These are phyloP conservation scores for Dalechampia spathulata DNA, from an alignment of 441 rosid genomes.

Conservation along the genomic window DNA sequence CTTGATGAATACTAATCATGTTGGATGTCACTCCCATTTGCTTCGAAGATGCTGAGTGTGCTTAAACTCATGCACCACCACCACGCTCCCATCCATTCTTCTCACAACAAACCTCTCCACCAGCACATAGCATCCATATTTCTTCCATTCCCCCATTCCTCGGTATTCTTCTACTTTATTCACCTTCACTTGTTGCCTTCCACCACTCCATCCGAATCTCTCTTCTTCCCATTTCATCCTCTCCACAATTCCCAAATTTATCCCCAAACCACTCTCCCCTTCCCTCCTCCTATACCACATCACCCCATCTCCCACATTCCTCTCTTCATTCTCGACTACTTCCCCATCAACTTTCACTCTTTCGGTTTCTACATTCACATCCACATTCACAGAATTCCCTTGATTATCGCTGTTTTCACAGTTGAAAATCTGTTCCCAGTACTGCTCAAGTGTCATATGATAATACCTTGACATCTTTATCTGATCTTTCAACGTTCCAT, in stretches of 20 bases:
- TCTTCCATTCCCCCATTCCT: constrained; percentile 27
- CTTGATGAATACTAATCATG: no score
- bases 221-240: constrained; percentile 14
- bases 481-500: constrained; percentile 29
- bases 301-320: constrained; percentile 25
- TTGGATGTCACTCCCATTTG: constrained; percentile 29
- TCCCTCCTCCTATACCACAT: constrained; percentile 23
- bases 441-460: constrained; percentile 44
- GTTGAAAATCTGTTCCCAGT: constrained; percentile 38
- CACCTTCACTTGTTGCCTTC: constrained; percentile 9
- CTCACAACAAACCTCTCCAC: constrained; percentile 40
- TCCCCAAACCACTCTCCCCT: neutral
- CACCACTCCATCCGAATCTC: constrained; percentile 32
- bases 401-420: constrained; percentile 11
- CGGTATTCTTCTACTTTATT: constrained; percentile 21
- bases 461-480: constrained; percentile 31
- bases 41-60: constrained; percentile 23
- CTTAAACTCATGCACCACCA: constrained; percentile 25
- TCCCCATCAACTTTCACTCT: constrained; percentile 21
- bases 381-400: constrained; percentile 20
- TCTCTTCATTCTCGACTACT: neutral
- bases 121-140: constrained; percentile 33
- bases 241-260: constrained; percentile 2
- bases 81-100: constrained; percentile 37
- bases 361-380: constrained; percentile 27